A percentile compares a stretch with the other conserved stretches of the same genome.
These are phyloP conservation scores for Zizania palustris DNA, from an alignment of 202 grass and related monocot species.

Conservation along the genomic window DNA sequence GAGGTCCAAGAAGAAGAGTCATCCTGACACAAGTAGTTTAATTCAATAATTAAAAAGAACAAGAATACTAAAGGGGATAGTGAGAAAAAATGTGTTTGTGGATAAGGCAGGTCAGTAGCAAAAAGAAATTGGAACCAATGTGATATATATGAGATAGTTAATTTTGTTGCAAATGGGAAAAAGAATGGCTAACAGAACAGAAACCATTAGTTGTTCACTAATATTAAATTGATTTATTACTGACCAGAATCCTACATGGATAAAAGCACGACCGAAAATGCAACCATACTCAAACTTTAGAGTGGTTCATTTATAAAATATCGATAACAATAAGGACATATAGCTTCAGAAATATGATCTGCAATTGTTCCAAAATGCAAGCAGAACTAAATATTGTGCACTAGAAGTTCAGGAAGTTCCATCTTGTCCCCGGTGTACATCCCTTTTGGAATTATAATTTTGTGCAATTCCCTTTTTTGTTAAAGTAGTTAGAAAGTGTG, in stretches of 20 bases:
- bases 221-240: background rate
- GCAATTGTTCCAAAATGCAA: background rate
- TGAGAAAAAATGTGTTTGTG: background rate
- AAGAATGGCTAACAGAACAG: background rate
- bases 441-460: too few species aligned
- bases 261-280: background rate
- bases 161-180: background rate
- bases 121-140: background rate
- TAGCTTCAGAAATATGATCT: background rate
- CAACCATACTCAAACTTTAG: background rate
- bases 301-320: background rate
- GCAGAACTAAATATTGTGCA: background rate
- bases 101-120: background rate
- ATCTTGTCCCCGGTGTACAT: too few species aligned
- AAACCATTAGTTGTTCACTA: background rate
- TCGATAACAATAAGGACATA: conserved; percentile 2
- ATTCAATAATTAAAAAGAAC: background rate
- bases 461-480: background rate
- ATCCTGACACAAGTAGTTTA: conserved; percentile 53
- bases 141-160: too few species aligned
- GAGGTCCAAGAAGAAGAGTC: conserved; percentile 76
- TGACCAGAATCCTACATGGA: background rate
- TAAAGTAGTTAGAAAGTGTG: background rate
- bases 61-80: background rate
- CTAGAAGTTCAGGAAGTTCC: background rate